Evolutionary conservation across 2,329 filamentous ascomycete species (phyloP), one percentile per base, ranked within the genome.

Genomic region (Dendryphion nanum): DNA sequence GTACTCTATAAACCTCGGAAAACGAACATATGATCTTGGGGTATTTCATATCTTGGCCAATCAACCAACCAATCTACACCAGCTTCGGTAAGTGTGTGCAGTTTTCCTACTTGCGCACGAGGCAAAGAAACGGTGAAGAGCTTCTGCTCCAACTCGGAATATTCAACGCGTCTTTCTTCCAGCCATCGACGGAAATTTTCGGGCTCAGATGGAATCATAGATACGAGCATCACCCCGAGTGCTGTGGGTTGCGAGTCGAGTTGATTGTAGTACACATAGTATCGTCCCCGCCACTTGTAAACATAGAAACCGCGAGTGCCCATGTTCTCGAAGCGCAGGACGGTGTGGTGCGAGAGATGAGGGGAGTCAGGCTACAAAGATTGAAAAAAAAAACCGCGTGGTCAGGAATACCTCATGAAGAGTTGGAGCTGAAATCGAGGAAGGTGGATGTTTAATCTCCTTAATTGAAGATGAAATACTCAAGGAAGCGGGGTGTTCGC

Each of bases 181-280:
- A 30, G 29, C 29, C 29, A 30, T 10, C 29, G 8, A 10, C 15
- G 29, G 16, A 10, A 16, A 7, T 10, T 15, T 17, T 10, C 8
- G 7, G 29, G 8, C 8, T 30, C 29, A 7, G 8, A 10, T 16
- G 29, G 29, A 17, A 30, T 16, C 10, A 30, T 17, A 7, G 29
- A 10, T 10, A 10, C 8, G 29, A 30, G 29, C 15, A 7, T 10
- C 7, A 10, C 16, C 10, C 29, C 29, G 15, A 30, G 29, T 16
- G 8, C 29, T 17, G 7, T 17, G 8, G 29, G 29, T 7, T 30
- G 16, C 7, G 29, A 30, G 15, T 30, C 29, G 7, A n/a, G n/a
- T n/a, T 33, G 33, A 18, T 37, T 41, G 15, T 37, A 37, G 28
- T 31, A 41, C 17, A 41, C 38, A 26, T 41, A 37, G 26, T 37